These are phyloP conservation scores for Anthoceros angustus DNA, from an alignment of 225 moss, liverwort and hornwort genomes.

Conservation along the genomic window DNA sequence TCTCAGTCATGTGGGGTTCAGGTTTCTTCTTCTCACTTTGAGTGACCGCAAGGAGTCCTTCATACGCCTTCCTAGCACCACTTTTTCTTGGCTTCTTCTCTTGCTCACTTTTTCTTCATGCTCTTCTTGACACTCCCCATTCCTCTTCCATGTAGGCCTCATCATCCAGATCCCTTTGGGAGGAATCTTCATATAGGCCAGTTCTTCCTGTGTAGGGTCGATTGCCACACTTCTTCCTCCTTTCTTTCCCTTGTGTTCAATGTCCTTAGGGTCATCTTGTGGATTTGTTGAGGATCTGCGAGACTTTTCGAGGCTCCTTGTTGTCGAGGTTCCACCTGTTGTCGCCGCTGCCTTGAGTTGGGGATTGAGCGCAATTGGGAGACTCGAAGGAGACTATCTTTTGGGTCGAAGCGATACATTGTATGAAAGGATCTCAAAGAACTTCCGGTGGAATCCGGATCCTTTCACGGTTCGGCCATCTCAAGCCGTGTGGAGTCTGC, in stretches of 20 bases:
- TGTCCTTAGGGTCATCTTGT: neutral
- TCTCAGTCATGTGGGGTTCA: no score
- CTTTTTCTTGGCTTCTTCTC: neutral
- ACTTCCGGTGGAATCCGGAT: neutral
- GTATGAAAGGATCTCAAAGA: neutral
- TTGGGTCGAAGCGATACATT: neutral
- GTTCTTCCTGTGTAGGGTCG: neutral
- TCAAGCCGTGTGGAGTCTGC: neutral
- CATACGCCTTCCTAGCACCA: neutral
- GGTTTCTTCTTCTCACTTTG: neutral
- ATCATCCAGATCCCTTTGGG: neutral
- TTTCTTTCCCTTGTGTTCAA: neutral
- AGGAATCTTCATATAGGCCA: neutral
- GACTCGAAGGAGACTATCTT: neutral
- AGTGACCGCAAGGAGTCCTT: neutral
- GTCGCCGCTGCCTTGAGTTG: neutral
- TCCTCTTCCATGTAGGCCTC: neutral
- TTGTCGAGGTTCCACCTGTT: neutral
- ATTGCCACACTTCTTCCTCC: neutral
- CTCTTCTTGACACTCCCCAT: neutral
- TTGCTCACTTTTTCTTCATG: no score
- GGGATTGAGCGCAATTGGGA: neutral
- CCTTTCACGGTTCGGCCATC: neutral
- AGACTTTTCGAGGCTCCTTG: neutral
- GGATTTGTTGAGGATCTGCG: neutral